Evolutionary conservation across 257 asterid genomes (phyloP), one percentile per base, ranked within the genome.

Genomic region (Cynanchum wilfordii): DNA sequence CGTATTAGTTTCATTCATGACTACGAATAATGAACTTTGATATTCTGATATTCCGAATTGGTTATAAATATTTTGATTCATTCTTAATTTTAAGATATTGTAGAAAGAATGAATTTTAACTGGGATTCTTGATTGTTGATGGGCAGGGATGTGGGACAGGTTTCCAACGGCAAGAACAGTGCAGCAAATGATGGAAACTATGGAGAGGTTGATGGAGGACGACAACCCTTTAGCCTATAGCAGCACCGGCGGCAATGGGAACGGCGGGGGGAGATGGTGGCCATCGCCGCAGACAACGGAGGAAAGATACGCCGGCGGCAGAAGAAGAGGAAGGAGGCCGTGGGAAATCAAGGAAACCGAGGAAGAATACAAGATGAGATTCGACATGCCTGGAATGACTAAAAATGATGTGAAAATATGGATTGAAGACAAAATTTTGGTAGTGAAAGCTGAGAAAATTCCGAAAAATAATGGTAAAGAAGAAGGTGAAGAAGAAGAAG

Each of bases 321-420:
- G 45, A 40, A 9, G 45, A 40, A 67, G 88, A 50, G 91, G 93
- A 63, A 83, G 96, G 38, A 81, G 93, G 1, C 96, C 93, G 5
- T 90, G 97, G 97, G 96, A 86, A 87, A 89, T 89, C 3, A 90
- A 83, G 73, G 97, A 90, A 83, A 76, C 62, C 0, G 89, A 89
- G 20, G 60, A 73, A 1, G 91, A 86, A 44, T 89, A 89, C 85
- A 87, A 84, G 69, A 71, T 87, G 90, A 77, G 96, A 49, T 90
- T 90, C 71, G 96, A 90, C 79, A 90, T 89, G 88, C 97, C 96
- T 3, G 97, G 96, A 0, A 87, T 90, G 97, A 86, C 86, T 0
- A 89, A 80, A 79, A 78, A 83, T 47, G 97, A 90, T 59, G 96
- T 89, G 0, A 89, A 83, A 80, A 83, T 87, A 6, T 90, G 88